Conservation (phyloP, 2,329 filamentous ascomycete genomes). For the Zymoseptoria brevis region DNA sequence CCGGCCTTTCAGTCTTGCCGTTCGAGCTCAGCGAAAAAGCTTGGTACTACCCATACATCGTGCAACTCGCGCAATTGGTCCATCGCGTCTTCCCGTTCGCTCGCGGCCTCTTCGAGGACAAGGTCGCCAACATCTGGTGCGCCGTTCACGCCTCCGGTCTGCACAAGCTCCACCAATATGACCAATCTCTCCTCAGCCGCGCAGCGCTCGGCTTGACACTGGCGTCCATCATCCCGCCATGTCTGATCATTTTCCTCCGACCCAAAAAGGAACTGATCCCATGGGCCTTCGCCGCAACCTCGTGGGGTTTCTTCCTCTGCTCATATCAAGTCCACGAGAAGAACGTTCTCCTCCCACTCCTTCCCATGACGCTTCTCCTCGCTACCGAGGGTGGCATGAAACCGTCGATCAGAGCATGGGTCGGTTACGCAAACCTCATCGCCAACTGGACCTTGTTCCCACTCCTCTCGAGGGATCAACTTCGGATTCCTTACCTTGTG, state of each 20-base stretch:
- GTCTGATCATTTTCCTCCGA: constrained; percentile 67
- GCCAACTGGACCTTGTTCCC: constrained; percentile 93
- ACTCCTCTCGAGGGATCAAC: constrained; percentile 73
- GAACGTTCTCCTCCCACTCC: constrained; percentile 81
- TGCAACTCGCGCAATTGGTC: constrained; percentile 74
- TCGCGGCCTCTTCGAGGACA: constrained; percentile 94
- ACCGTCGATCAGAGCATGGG: constrained; percentile 74
- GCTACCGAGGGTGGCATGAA: constrained; percentile 69
- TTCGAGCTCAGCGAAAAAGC: constrained; percentile 52
- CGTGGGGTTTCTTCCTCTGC: constrained; percentile 97
- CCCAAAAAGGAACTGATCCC: constrained; percentile 72
- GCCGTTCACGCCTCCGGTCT: constrained; percentile 66
- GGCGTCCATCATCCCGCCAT: constrained; percentile 68
- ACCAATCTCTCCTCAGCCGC: constrained; percentile 63
- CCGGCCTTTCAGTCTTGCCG: constrained; percentile 58
- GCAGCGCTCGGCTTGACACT: constrained; percentile 69
- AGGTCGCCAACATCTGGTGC: constrained; percentile 98
- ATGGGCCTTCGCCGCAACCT: constrained; percentile 69
- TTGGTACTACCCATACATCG: constrained; percentile 63
- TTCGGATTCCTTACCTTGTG: constrained; percentile 76
- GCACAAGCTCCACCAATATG: constrained; percentile 74
- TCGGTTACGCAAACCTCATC: constrained; percentile 89
- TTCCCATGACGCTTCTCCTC: constrained; percentile 87
- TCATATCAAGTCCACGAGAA: constrained; percentile 99
- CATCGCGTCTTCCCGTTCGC: constrained; percentile 95